Evolutionary conservation across 208 protist genomes (phyloP).

Genomic region (Hexamita inflata): DNA sequence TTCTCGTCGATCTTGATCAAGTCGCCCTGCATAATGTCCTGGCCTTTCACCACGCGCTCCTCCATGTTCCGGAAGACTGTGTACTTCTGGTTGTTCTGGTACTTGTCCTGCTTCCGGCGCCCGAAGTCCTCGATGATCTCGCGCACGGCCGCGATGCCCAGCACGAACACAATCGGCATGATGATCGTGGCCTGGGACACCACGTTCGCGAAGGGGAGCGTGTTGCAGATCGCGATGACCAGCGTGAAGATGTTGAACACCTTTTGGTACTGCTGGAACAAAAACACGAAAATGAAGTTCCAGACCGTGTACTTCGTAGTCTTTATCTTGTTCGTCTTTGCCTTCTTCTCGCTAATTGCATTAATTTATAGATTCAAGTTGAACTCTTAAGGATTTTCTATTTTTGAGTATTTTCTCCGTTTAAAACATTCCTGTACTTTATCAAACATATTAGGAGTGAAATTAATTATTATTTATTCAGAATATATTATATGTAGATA

Average conservation of each 20-base stretch:
- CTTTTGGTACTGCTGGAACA: slow-evolving; percentile 15
- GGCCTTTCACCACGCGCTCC: slow-evolving; percentile 26
- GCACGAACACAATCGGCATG: neutral
- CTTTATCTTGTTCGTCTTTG: slow-evolving; percentile 3
- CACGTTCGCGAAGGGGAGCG: neutral
- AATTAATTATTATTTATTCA: too few species aligned
- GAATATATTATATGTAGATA: too few species aligned
- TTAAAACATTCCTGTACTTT: too few species aligned
- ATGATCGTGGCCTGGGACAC: neutral
- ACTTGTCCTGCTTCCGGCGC: neutral
- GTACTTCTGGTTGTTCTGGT: neutral
- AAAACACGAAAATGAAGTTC: slow-evolving; percentile 23
- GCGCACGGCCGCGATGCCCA: neutral
- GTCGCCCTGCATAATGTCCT: slow-evolving; percentile 74
- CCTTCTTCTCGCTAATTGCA: neutral
- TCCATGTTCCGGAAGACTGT: neutral
- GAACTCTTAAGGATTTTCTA: too few species aligned
- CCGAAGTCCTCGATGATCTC: slow-evolving; percentile 22
- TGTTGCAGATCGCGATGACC: neutral
- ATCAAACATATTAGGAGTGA: too few species aligned
- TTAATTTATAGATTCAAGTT: too few species aligned
- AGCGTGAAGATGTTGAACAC: slow-evolving; percentile 9
- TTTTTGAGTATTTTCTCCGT: too few species aligned
- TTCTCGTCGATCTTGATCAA: slow-evolving; percentile 69
- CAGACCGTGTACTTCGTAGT: neutral